Conservation (phyloP, 2,329 filamentous ascomycete genomes). For the Aspergillus sp. region DNA sequence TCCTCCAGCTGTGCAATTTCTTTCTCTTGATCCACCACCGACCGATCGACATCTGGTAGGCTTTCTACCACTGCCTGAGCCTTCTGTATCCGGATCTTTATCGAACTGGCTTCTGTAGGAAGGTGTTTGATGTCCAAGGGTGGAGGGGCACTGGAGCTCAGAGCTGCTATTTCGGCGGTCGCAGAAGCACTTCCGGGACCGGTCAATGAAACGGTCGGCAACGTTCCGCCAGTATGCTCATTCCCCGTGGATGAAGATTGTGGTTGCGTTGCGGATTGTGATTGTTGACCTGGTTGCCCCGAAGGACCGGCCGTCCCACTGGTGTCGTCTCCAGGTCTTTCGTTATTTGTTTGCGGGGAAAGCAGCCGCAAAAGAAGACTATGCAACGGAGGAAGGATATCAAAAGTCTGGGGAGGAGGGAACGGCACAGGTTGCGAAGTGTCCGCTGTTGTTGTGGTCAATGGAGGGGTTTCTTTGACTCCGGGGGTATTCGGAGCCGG, state of each 20-base stretch:
- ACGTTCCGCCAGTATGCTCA: conserved; percentile 17
- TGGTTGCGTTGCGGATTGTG: conserved; percentile 13
- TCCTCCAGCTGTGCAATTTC: conserved; percentile 44
- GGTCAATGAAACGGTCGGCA: conserved; percentile 28
- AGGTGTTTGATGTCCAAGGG: conserved; percentile 71
- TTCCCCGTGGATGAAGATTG: conserved; percentile 25
- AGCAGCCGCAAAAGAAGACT: conserved; percentile 73
- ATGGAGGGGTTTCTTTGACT: conserved; percentile 20
- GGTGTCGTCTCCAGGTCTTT: conserved; percentile 21
- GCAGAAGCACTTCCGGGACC: conserved; percentile 25
- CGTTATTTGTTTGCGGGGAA: conserved; percentile 42
- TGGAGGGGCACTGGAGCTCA: conserved; percentile 34
- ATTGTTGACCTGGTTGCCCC: not conserved
- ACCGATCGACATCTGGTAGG: conserved; percentile 44
- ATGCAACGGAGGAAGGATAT: conserved; percentile 79
- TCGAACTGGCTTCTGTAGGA: conserved; percentile 69
- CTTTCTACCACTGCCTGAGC: conserved; percentile 55
- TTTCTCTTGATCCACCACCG: conserved; percentile 42
- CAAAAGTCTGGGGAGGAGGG: conserved; percentile 78
- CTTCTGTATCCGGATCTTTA: conserved; percentile 81
- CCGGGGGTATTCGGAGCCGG: conserved; percentile 33
- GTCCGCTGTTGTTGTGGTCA: conserved; percentile 22
- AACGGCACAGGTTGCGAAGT: conserved; percentile 52
- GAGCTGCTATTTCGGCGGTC: conserved; percentile 20
- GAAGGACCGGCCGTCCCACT: conserved; percentile 24